Conservation (phyloP, 164 flowering plant genomes). For the Stephania cephalantha region DNA sequence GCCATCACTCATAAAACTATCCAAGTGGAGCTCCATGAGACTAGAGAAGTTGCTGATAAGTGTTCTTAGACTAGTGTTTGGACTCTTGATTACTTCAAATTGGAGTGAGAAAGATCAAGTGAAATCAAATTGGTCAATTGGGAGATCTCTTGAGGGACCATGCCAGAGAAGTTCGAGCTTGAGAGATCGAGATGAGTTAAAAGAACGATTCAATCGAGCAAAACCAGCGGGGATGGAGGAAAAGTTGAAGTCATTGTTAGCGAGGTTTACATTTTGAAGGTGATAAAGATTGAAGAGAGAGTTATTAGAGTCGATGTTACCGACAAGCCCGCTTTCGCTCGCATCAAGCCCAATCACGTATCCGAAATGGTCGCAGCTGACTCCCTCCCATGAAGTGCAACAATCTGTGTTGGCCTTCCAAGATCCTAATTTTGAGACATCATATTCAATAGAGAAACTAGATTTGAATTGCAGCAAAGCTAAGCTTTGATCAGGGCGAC, state of each 20-base stretch:
- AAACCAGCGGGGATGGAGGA: constrained; percentile 28
- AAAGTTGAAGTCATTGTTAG: constrained; percentile 25
- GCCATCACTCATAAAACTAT: constrained; percentile 20
- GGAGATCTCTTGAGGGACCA: constrained; percentile 29
- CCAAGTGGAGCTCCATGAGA: constrained; percentile 27
- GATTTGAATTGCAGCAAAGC: constrained; percentile 19
- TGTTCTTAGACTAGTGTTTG: constrained; percentile 11
- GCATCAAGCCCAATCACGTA: constrained; percentile 26
- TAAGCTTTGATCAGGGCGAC: constrained; percentile 11
- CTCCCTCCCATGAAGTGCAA: constrained; percentile 30
- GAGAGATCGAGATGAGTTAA: constrained; percentile 40
- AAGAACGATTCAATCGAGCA: constrained; percentile 10
- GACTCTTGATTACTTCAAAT: background rate
- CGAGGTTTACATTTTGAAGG: constrained; percentile 32
- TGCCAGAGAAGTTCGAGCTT: constrained; percentile 32
- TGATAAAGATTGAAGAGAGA: constrained; percentile 26
- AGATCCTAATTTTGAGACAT: constrained; percentile 10
- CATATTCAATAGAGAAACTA: background rate
- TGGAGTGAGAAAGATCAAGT: constrained; percentile 9
- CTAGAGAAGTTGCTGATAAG: constrained; percentile 19
- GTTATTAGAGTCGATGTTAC: constrained; percentile 20
- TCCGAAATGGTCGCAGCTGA: constrained; percentile 27
- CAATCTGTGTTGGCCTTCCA: constrained; percentile 33
- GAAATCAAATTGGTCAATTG: constrained; percentile 17
- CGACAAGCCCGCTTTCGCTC: constrained; percentile 15